Base-by-base conservation (phyloP, 768 basidiomycete genomes). In the Dioszegia aurantiaca region DNA sequence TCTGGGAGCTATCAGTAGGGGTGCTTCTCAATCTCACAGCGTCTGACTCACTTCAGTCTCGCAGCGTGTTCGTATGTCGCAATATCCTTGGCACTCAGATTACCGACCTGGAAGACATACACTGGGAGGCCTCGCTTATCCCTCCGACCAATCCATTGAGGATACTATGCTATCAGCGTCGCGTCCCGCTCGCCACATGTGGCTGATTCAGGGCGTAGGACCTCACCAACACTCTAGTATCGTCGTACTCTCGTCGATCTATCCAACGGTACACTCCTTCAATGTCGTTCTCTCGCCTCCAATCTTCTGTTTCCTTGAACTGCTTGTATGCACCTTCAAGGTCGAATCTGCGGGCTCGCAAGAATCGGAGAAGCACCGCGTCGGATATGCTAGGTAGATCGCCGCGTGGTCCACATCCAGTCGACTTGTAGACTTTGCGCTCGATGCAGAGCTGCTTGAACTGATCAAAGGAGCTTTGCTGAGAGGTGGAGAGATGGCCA, bases 331-430 rank as follows among this genome's bases (percentile, higher is more conserved):
- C 88, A 58, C 83, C 82, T 19, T 75, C 64, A 14, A 81, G 77
- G 59, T 87, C 82, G 71, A 85, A 90, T 56, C 80, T 80, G 58
- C 90, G 80, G 4, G 90, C 90, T n/a, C 88, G 83, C 2, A 91
- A 82, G 70, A 90, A 91, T 11, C 90, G 87, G 48, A 62, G 31
- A 19, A 62, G 21, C 1, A 41, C 49, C 10, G 42, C 48, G 31
- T 62, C 60, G 33, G 52, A 42, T 16, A 24, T 30, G 23, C 42
- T 45, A 1, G 60, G 60, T 17, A 36, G 36, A 12, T 44, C 28
- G 42, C 45, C 49, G 6, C 16, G 16, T 14, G 46, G 6, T 3
- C 31, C 48, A 10, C 6, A 27, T 17, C 46, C 46, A 3, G 37
- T 39, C 3, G 60, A 47, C 10, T 26, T 16, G 43, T 62, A 62